Base-by-base conservation (phyloP, 768 basidiomycete genomes). In the Boletus edulis region DNA sequence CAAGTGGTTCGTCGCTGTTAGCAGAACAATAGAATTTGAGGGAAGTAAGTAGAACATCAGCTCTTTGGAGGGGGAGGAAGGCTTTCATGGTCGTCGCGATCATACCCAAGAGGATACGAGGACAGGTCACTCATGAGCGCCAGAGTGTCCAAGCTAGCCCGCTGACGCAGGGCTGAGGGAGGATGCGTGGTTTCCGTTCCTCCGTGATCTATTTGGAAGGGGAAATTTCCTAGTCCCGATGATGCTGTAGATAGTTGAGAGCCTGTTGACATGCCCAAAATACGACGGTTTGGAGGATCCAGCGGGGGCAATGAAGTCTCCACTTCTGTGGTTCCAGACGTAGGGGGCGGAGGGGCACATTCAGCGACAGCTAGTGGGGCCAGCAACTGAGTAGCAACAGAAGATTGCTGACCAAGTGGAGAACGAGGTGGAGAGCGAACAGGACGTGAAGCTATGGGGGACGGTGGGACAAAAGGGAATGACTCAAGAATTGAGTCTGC, bases 381-480 rank as follows among this genome's bases (percentile, higher is more conserved):
- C 22, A 60, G 59, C 2, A 41, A 38, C 13, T 62, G 52, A 43
- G 60, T 47, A 32, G 62, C 63, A 34, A 68, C 70, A 56, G 81
- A 78, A 18, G 78, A 73, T 57, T 86, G 85, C 68, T 86, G 82
- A 27, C 72, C 77, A 18, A 88, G 74, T 9, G 90, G 89, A 11
- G 89, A 91, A 53, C 84, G 83, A 37, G 87, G 86, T 6, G 88
- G 88, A 4, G 87, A 84, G 57, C 89, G 78, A 62, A 84, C 74
- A 11, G 89, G 90, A 50, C 86, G 78, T 60, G 89, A 83, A n/a
- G 89, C 91, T 55, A 93, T 91, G 7, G 91, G 91, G 9, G 90
- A 91, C 1, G 91, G 91, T 22, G 91, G 91, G 10, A 94, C 90
- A 67, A 94, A 92, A 35, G 89, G 89, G 78, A 94, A 94, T 14